Evolutionary conservation across 352 stramenopile genomes (phyloP), one percentile per base, ranked within the genome.

Genomic region (Phytophthora pistaciae): DNA sequence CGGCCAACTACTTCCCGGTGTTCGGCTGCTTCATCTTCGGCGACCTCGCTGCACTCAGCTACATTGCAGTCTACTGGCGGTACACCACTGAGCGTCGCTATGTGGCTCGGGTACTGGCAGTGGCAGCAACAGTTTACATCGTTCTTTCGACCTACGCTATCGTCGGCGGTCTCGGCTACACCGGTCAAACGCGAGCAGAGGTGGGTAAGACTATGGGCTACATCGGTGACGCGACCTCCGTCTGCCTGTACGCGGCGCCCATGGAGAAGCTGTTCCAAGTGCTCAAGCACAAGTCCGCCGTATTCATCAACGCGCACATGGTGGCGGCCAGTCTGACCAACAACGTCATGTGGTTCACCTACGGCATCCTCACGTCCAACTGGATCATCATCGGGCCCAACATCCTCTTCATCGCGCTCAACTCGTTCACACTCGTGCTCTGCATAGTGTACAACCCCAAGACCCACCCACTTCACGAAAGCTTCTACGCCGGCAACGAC

Each of bases 321-420:
- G 79, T 88, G 57, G 50, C 80, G 25, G 77, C 70, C 0, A 77
- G 78, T 20, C 25, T 86, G 18, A 18, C 77, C 29, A 86, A 78
- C 62, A 84, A 78, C 63, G 50, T 77, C 21, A 72, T 82, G 20
- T 90, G 82, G 82, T 68, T 87, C 48, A 73, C 78, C 31, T 88
- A 85, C 68, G 79, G 79, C 29, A 7, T 74, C 8, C 60, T 79
- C 14, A 64, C 49, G 8, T 21, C 25, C 46, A 77, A 79, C 64
- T 77, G 68, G 68, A 64, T 80, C 55, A 67, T 76, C 55, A 70
- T 79, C 50, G 61, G 64, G 21, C 72, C 68, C 7, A 79, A 79
- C 60, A 67, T 68, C 29, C 60, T 79, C 63, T 77, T 71, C 49
- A 44, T 79, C 16, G 27, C 36, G 14, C 64, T 79, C 36, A 72